Base-by-base conservation (phyloP, 2,329 filamentous ascomycete species). In the Neocatenulostroma microsporum region DNA sequence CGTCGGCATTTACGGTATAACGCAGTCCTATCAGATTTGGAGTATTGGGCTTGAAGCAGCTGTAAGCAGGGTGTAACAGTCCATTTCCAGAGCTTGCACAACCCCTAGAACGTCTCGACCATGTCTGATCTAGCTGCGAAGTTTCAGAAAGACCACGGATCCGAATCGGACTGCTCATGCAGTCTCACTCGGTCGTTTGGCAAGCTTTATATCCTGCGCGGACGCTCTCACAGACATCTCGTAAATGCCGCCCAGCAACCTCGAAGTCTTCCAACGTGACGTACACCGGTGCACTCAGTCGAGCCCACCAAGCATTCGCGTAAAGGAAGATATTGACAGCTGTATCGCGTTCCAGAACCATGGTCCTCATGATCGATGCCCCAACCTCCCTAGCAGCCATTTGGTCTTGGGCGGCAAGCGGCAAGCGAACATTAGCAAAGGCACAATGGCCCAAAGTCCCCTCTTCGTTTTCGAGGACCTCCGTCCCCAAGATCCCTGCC, bases 241-340 rank as follows among this genome's bases (percentile, higher is more conserved):
- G 72, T 51, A 91, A 58, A 7, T 72, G 64, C 34, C 66, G 55
- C 0, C 70, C 84, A 3, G 73, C 71, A 73, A 75, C 84, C 55
- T 81, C 74, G 54, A 91, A 94, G 59, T 95, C 87, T 10, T 69
- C 69, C 46, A 80, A 57, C 18, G 85, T 84, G n/a, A 95, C 62
- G 56, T 91, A 96, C 0, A 91, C 73, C 67, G 94, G 87, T 11
- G 76, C 84, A 55, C 82, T 87, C 31, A 94, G 53, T 32, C 89
- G 67, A 0, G 72, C 68, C 82, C 82, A 94, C 56, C 80, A 73
- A 36, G 69, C 68, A 0, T 71, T 72, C 0, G 62, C 69, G 47
- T 87, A 77, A 7, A 70, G 60, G 39, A 77, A 76, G 3, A 83
- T 54, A 1, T 79, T 69, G 34, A 91, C 62, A 51, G 85, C 89